Evolutionary conservation across 2,329 filamentous ascomycete genomes (phyloP).

Genomic region (Fusarium sp.): DNA sequence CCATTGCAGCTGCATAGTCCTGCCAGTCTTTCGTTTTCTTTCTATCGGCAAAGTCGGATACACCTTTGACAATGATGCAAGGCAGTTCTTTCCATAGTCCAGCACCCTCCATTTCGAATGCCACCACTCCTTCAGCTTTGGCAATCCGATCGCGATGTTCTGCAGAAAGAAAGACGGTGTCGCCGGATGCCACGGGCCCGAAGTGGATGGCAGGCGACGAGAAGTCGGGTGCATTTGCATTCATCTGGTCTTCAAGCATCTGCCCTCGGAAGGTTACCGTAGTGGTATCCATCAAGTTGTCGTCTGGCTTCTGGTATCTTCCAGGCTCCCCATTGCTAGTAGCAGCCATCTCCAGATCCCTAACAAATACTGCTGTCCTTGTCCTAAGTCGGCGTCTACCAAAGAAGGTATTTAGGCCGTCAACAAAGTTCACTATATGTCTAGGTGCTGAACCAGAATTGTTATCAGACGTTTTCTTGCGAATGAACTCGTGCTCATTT

Average conservation of each 20-base stretch:
- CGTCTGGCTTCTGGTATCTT: not conserved
- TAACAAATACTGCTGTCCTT: rapidly evolving
- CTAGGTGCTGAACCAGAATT: rapidly evolving
- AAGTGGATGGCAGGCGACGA: not conserved
- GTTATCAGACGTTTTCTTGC: not conserved
- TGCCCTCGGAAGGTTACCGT: no score
- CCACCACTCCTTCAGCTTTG: slow-evolving; percentile 32
- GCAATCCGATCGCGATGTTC: slow-evolving; percentile 52
- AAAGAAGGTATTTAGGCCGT: not conserved
- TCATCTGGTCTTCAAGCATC: not conserved
- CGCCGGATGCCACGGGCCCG: slow-evolving; percentile 52
- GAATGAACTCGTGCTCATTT: not conserved
- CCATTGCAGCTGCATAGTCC: slow-evolving; percentile 10
- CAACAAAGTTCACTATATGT: not conserved
- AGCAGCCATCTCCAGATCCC: not conserved
- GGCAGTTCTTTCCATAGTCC: slow-evolving; percentile 52
- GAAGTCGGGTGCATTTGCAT: rapidly evolving
- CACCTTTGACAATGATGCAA: slow-evolving; percentile 53
- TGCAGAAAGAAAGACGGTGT: slow-evolving; percentile 56
- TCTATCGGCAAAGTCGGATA: slow-evolving; percentile 4
- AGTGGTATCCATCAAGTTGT: rapidly evolving
- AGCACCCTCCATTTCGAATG: slow-evolving; percentile 53
- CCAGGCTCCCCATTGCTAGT: not conserved
- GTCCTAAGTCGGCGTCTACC: not conserved
- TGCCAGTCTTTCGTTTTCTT: slow-evolving; percentile 10